Evolutionary conservation across 345 rosid genomes (phyloP), one percentile per base, ranked within the genome.

Genomic region (Hibiscus syriacus): DNA sequence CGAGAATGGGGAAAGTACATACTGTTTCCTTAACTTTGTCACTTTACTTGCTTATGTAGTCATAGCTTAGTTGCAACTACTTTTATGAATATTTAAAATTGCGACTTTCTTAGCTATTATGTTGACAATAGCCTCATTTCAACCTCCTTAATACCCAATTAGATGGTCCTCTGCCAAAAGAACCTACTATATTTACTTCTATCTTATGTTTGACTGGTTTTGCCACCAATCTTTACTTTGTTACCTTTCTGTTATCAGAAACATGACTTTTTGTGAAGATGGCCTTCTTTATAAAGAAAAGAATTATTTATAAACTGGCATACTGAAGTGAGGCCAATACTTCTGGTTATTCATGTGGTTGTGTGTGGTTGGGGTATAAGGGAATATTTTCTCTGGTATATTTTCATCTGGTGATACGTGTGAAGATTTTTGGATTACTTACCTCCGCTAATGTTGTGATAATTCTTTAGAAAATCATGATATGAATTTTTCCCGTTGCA

Each of bases 1-100:
- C 78, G 87, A 59, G 99, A 91, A 78, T 91, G 98, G 99, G 99
- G 96, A 81, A 94, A 90, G 99, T 94, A 91, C 54, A 79, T 29
- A 5, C 61, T 67, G 77, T 36, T 68, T 73, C 56, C 67, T 14
- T 14, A 1, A 16, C 36, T 62, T 23, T 66, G 46, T 58, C 1
- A 9, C n/a, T 19, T n/a, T 55, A 38, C 17, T 6, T 39, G 54
- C 38, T 25, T 55, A 54, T 67, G 32, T 61, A 38, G 1, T 13
- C 39, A 6, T 23, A 62, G 26, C 17, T 41, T 14, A 23, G 66
- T 41, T 39, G 12, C 27, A 29, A 62, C 49, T 19, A 59, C 64
- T 59, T 1, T 59, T 34, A 36, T 36, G n/a, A 34, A 34, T 36
- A 59, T 36, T 59, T 36, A 17, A 34, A 34, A 9, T 9, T 34